phyloP scores from a whole-genome alignment of 345 rosid species.

The Raphanus raphanistrum region DNA sequence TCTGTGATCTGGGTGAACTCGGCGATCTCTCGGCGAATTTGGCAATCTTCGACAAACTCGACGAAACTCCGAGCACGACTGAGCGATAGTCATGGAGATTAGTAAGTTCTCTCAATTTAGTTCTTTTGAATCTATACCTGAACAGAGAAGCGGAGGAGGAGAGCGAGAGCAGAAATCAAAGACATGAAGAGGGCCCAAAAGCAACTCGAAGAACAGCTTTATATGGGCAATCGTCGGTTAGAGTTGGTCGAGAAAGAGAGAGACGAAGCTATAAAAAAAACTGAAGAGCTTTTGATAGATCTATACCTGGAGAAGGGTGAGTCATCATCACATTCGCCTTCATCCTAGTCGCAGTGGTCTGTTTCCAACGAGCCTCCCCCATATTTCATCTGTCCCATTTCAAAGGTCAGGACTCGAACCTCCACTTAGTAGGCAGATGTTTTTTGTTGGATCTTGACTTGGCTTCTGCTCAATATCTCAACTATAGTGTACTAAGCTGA shows the following conservation, averaged over 20 bases:
- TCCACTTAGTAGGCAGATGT: background rate
- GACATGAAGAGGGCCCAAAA: slow-evolving; percentile 34
- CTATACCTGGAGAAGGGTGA: slow-evolving; percentile 21
- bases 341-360: slow-evolving; percentile 26
- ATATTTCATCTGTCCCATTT: slow-evolving; percentile 46
- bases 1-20: too few species aligned
- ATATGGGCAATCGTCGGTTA: slow-evolving; percentile 16
- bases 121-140: too few species aligned
- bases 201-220: slow-evolving; percentile 35
- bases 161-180: slow-evolving; percentile 34
- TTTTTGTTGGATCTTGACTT: slow-evolving; percentile 2
- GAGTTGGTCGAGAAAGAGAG: slow-evolving; percentile 34
- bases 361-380: slow-evolving; percentile 39
- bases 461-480: slow-evolving; percentile 15
- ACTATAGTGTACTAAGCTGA: background rate
- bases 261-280: slow-evolving; percentile 33
- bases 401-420: slow-evolving; percentile 35
- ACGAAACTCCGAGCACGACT: too few species aligned
- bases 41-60: too few species aligned
- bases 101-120: too few species aligned
- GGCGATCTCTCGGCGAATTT: too few species aligned
- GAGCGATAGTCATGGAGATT: too few species aligned
- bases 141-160: slow-evolving; percentile 25
- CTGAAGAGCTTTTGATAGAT: slow-evolving; percentile 32
- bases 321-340: slow-evolving; percentile 37